A percentile compares a stretch with the other conserved stretches of the same genome.
Evolutionary conservation across 2,329 filamentous ascomycete genomes (phyloP).

Genomic region (Fusarium sp.): DNA sequence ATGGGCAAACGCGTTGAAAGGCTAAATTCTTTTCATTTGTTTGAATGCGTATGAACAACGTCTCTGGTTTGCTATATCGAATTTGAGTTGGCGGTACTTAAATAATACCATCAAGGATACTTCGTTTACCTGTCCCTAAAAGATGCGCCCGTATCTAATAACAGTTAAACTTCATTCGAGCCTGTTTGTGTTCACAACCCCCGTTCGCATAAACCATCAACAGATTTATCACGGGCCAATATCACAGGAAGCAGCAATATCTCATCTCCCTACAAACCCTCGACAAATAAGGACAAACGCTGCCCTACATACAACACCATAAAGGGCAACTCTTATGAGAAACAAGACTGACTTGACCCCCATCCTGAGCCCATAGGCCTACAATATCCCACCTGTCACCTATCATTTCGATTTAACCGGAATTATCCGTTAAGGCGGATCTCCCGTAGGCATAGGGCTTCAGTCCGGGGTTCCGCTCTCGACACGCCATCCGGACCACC

Average conservation of each 20-base stretch:
- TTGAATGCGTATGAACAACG: not conserved
- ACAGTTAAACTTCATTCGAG: not conserved
- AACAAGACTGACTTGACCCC: not conserved
- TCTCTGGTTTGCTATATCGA: not conserved
- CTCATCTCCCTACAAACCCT: not conserved
- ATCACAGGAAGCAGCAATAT: not conserved
- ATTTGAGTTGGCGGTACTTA: not conserved
- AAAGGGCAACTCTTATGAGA: not conserved
- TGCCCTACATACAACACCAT: not conserved
- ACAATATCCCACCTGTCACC: not conserved
- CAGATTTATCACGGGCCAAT: not conserved
- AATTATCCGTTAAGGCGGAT: not conserved
- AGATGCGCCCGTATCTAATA: not conserved
- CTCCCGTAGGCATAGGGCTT: not conserved
- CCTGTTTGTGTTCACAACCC: not conserved
- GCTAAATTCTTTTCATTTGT: not conserved
- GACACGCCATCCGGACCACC: not conserved
- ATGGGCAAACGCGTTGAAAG: not conserved
- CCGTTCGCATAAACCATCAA: not conserved
- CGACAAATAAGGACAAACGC: not conserved
- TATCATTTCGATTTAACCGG: not conserved
- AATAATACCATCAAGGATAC: not conserved
- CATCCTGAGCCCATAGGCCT: not conserved
- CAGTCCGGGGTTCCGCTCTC: not conserved
- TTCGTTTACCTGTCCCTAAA: not conserved